phyloP scores from a whole-genome alignment of 495 filamentous ascomycete species.

The Oidiodendron maius region DNA sequence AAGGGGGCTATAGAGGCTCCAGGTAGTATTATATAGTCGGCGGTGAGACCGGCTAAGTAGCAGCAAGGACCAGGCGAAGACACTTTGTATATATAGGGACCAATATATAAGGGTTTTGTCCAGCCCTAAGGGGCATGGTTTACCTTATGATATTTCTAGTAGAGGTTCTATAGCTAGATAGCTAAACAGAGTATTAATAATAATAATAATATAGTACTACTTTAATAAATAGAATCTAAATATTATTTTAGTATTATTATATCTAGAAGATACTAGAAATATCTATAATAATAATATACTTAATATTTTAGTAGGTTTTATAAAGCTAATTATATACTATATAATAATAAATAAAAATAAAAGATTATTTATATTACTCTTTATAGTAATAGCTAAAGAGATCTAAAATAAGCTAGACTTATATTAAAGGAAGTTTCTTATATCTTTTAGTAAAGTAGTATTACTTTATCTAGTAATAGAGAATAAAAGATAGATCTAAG shows the following conservation, averaged over 20 bases:
- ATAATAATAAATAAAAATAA: background rate
- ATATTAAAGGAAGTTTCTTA: conserved; percentile 15
- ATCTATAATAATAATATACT: too few relatives aligned
- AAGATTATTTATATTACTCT: conserved; percentile 14
- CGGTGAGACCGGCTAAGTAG: too few relatives aligned
- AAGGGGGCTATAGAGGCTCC: too few relatives aligned
- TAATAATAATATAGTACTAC: conserved; percentile 15
- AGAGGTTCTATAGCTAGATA: too few relatives aligned
- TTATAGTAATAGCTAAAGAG: conserved; percentile 13
- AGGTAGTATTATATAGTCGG: too few relatives aligned
- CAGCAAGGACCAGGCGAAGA: too few relatives aligned
- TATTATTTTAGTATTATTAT: conserved; percentile 12
- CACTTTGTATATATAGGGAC: too few relatives aligned
- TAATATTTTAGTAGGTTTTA: conserved; percentile 8
- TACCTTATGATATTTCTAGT: too few relatives aligned
- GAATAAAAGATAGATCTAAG: conserved; percentile 6
- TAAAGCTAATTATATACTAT: too few relatives aligned
- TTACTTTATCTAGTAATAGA: background rate
- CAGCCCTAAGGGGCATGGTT: too few relatives aligned
- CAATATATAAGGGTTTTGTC: too few relatives aligned
- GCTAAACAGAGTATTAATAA: too few relatives aligned
- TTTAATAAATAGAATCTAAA: conserved; percentile 11
- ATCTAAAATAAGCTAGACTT: conserved; percentile 7
- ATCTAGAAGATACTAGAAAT: conserved; percentile 18
- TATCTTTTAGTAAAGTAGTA: conserved; percentile 10